These are phyloP conservation scores for Plasmodium falciparum DNA, from an alignment of 169 alveolate genomes.

Conservation along the genomic window DNA sequence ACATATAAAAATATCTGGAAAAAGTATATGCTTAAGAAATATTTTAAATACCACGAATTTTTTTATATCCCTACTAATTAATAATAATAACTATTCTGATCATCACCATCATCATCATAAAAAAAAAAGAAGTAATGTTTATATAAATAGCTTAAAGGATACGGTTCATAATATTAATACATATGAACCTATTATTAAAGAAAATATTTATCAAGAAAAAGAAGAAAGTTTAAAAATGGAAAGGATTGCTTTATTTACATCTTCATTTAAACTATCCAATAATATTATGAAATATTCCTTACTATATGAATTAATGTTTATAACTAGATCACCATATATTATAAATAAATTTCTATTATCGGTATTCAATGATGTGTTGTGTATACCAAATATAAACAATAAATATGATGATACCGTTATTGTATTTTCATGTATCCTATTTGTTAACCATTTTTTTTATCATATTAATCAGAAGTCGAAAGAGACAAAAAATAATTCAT, in stretches of 20 bases:
- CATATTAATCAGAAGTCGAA: conserved; percentile 29
- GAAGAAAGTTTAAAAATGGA: conserved; percentile 69
- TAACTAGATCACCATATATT: conserved; percentile 69
- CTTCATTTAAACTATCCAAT: conserved; percentile 43
- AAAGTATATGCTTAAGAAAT: conserved; percentile 36
- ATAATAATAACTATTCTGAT: conserved; percentile 3
- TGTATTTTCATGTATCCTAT: conserved; percentile 58
- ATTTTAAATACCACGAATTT: conserved; percentile 47
- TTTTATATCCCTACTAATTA: conserved; percentile 22
- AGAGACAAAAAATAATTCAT: background rate
- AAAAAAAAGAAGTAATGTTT: conserved; percentile 2
- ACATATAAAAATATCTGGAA: conserved; percentile 43
- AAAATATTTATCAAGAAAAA: conserved; percentile 51
- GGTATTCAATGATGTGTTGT: conserved; percentile 64
- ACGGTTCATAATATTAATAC: conserved; percentile 9
- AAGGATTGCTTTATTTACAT: conserved; percentile 28
- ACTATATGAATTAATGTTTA: conserved; percentile 62
- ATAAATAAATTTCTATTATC: conserved; percentile 56
- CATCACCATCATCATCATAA: background rate
- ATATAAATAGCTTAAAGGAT: conserved; percentile 8
- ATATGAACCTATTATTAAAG: conserved; percentile 45
- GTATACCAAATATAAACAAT: conserved; percentile 47
- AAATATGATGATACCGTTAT: conserved; percentile 39
- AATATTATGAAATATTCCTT: conserved; percentile 39
- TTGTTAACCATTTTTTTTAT: conserved; percentile 70